phyloP scores from a whole-genome alignment of 805 yeast genomes.

The Wickerhamiella alocasiicola region DNA sequence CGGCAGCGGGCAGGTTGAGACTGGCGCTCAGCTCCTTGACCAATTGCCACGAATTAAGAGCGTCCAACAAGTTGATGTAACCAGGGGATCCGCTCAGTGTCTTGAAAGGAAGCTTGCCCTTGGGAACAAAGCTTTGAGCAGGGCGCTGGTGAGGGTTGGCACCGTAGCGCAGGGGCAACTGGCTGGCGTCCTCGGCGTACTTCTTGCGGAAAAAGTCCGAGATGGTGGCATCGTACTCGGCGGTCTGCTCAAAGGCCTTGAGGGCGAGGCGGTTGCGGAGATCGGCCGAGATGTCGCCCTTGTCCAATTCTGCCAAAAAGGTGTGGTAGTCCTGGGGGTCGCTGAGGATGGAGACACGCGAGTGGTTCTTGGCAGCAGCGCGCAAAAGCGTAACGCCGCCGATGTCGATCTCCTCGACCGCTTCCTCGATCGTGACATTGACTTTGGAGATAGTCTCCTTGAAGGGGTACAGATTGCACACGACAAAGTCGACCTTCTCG shows the following conservation, averaged over 20 bases:
- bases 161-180: conserved; percentile 93
- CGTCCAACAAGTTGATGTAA: conserved; percentile 91
- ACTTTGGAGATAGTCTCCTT: conserved; percentile 93
- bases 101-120: conserved; percentile 85
- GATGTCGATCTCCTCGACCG: conserved; percentile 96
- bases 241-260: conserved; percentile 97
- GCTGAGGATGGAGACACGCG: conserved; percentile 87
- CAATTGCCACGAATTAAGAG: conserved; percentile 96
- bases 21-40: conserved; percentile 94
- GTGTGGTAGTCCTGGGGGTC: conserved; percentile 89
- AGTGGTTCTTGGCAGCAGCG: conserved; percentile 98
- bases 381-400: conserved; percentile 96
- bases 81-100: conserved; percentile 95
- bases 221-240: conserved; percentile 91
- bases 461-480: conserved; percentile 96
- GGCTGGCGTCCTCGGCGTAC: conserved; percentile 79
- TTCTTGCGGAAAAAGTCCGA: conserved; percentile 96
- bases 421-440: conserved; percentile 91
- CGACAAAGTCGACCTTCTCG: conserved; percentile 92
- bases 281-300: conserved; percentile 58
- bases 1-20: conserved; percentile 94
- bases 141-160: conserved; percentile 99
- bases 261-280: conserved; percentile 77
- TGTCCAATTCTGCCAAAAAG: conserved; percentile 67
- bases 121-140: conserved; percentile 85